Evolutionary conservation across 23 red algal genomes (phyloP).

Genomic region (Gracilaria vermiculophylla): DNA sequence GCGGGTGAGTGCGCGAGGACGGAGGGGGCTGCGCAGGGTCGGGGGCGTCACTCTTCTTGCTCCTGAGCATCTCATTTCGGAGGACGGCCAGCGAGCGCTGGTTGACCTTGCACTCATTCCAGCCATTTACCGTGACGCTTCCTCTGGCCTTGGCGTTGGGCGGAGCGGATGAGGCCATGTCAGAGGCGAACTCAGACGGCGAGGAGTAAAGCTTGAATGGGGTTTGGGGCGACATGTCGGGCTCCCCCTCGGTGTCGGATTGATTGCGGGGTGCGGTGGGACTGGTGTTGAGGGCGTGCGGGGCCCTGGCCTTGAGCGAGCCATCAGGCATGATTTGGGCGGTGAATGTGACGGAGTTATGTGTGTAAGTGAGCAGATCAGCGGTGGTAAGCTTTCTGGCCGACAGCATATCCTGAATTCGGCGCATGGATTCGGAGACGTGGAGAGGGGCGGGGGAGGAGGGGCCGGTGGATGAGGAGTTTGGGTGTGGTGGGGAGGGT

Average conservation of each 20-base stretch:
- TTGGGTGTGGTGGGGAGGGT: background rate
- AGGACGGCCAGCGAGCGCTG: background rate
- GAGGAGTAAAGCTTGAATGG: conserved; percentile 26
- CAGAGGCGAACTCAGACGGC: conserved; percentile 22
- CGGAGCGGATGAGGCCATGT: conserved; percentile 1
- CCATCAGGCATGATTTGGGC: conserved; percentile 32
- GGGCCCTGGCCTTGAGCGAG: conserved; percentile 13
- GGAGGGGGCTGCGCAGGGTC: background rate
- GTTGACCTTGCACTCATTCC: conserved; percentile 31
- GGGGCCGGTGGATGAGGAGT: background rate
- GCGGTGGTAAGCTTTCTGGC: conserved; percentile 23
- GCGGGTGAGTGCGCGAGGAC: background rate
- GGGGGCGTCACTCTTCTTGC: background rate
- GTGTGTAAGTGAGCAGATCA: conserved; percentile 29
- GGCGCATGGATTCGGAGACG: conserved; percentile 43
- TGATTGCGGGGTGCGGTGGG: background rate
- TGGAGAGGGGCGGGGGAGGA: background rate
- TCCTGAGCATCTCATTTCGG: conserved; percentile 21
- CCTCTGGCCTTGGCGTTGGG: background rate
- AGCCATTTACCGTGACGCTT: background rate
- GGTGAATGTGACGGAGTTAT: conserved; percentile 37
- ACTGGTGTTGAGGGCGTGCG: background rate
- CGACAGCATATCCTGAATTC: conserved; percentile 22
- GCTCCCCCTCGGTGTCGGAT: background rate
- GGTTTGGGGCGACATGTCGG: background rate